Conservation (phyloP, 106 monocot species). For the Allium fistulosum region DNA sequence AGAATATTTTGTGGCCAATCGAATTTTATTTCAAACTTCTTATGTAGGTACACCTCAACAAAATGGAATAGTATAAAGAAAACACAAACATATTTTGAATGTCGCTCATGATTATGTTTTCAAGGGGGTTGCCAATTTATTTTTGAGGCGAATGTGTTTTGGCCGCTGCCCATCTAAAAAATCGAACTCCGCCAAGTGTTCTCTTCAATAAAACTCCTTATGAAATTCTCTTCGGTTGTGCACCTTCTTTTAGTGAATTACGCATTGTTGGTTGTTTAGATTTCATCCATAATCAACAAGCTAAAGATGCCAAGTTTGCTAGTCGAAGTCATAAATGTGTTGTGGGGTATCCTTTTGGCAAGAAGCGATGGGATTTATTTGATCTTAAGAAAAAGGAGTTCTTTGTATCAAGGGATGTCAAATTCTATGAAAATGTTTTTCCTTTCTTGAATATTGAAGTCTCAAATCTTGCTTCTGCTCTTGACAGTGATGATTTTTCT, state of each 20-base stretch:
- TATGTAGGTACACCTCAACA: neutral
- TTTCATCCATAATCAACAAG: too few species aligned
- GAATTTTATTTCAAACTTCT: neutral
- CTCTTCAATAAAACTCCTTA: too few species aligned
- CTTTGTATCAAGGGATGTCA: neutral
- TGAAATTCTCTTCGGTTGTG: too few species aligned
- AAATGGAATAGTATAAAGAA: neutral
- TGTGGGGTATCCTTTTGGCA: too few species aligned
- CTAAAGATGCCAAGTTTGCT: too few species aligned
- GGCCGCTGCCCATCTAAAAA: neutral
- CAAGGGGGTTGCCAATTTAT: neutral
- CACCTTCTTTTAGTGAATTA: too few species aligned
- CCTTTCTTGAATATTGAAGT: neutral
- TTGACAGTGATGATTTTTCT: neutral
- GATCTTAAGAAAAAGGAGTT: too few species aligned
- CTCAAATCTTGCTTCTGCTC: conserved; percentile 1
- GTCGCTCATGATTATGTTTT: neutral
- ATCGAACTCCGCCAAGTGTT: neutral
- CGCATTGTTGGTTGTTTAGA: too few species aligned
- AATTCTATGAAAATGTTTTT: neutral
- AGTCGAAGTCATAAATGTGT: too few species aligned
- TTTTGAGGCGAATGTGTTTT: neutral
- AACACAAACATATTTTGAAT: too few species aligned
- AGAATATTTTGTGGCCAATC: neutral
- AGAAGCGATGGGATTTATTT: too few species aligned